Base-by-base conservation (phyloP, 2,329 filamentous ascomycete genomes). In the Ophiosphaerella herpotricha region DNA sequence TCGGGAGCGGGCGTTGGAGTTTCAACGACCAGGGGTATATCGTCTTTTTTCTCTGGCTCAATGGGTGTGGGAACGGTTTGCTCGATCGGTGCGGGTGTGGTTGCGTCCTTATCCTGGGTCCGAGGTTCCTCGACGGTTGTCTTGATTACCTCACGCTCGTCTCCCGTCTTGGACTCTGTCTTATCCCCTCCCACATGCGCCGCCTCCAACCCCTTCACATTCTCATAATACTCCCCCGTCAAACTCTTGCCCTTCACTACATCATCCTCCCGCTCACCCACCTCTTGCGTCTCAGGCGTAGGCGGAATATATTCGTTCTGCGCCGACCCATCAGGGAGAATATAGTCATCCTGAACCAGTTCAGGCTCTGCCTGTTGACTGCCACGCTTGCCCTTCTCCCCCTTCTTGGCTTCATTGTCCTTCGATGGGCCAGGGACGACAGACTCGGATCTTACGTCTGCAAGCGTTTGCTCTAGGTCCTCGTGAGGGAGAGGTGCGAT, bases 381-480 rank as follows among this genome's bases (percentile, higher is more conserved):
- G 7, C 47, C 61, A 34, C 60, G 63, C 48, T 63, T 66, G 1
- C 52, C 55, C 47, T 70, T 71, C 59, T 70, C 70, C 4, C 31
- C 55, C 52, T 71, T 71, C 55, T 70, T 70, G 13, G 50, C 58
- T 47, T 68, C 69, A 51, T 68, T 70, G n/a, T 53, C 50, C 43
- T 66, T 70, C 8, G 58, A 46, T 8, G 48, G 18, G 18, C 18
- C 18, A 21, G 4, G 4, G 18, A 21, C 18, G 18, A 21, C 18
- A 21, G 26, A 12, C 11, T 31, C 42, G 13, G 32, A 37, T 24
- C 14, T 12, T 9, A 37, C 21, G 12, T 40, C 32, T 2, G 45
- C 34, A 32, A 34, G 23, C 12, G 32, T 29, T 34, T 44, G 24
- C 21, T 52, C 39, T 8, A 43, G 29, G 21, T 51, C 43, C 35